Conservation (phyloP, 768 basidiomycete genomes). For the Xanthoconium stramineum region DNA sequence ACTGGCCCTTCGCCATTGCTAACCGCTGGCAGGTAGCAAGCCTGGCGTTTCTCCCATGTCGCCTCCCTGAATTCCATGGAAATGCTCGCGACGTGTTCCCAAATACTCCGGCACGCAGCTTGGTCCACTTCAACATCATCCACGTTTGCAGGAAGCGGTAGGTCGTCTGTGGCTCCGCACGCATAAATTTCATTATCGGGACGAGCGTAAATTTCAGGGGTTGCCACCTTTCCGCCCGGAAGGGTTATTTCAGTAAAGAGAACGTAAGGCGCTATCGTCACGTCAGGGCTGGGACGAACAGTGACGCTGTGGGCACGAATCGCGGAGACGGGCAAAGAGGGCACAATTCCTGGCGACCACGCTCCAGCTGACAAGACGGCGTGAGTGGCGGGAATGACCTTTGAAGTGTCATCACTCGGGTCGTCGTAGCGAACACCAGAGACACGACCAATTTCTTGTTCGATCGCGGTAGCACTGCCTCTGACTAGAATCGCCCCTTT, state of each 20-base stretch:
- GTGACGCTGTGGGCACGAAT: slow-evolving; percentile 74
- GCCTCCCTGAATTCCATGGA: slow-evolving; percentile 56
- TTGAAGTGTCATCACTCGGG: slow-evolving; percentile 17
- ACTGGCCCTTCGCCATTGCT: slow-evolving; percentile 58
- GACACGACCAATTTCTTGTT: slow-evolving; percentile 41
- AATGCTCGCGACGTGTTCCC: slow-evolving; percentile 56
- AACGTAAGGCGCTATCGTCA: slow-evolving; percentile 66
- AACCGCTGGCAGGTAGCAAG: slow-evolving; percentile 77
- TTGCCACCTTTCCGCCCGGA: slow-evolving; percentile 30
- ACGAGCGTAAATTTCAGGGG: slow-evolving; percentile 72
- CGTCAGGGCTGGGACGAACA: slow-evolving; percentile 45
- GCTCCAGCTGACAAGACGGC: slow-evolving; percentile 83
- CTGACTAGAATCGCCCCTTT: slow-evolving; percentile 47
- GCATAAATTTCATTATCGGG: slow-evolving; percentile 69
- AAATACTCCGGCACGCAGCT: slow-evolving; percentile 52
- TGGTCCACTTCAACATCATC: slow-evolving; percentile 66
- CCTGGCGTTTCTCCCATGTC: slow-evolving; percentile 53
- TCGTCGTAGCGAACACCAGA: slow-evolving; percentile 45
- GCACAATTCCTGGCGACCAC: slow-evolving; percentile 69
- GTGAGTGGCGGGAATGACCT: slow-evolving; percentile 55
- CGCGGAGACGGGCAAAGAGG: slow-evolving; percentile 54
- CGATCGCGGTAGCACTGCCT: slow-evolving; percentile 46
- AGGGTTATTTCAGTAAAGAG: slow-evolving; percentile 76
- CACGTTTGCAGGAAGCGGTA: slow-evolving; percentile 62
- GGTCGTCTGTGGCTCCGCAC: slow-evolving; percentile 77